A percentile compares a stretch with the other conserved stretches of the same genome.
Evolutionary conservation across 2,329 filamentous ascomycete species (phyloP).

Genomic region (Verticillium dahliae): DNA sequence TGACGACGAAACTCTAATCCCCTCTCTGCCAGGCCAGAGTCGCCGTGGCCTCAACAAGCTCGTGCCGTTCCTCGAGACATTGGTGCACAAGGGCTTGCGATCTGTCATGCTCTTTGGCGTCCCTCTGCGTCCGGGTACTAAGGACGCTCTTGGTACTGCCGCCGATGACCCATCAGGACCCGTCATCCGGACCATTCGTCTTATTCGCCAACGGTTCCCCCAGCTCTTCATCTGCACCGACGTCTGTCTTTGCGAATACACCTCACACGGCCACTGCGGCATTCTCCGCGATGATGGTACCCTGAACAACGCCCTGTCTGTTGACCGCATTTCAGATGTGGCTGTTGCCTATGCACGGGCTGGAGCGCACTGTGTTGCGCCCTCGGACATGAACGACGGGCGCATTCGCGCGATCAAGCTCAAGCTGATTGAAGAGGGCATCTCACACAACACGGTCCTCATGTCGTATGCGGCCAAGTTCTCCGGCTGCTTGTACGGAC

Average conservation of each 20-base stretch:
- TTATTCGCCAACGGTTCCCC: constrained; percentile 80
- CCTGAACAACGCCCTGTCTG: constrained; percentile 87
- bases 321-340: constrained; percentile 94
- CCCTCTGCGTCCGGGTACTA: constrained; percentile 70
- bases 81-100: constrained; percentile 82
- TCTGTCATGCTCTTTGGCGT: constrained; percentile 97
- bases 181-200: constrained; percentile 78
- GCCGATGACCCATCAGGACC: constrained; percentile 92
- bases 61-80: constrained; percentile 75
- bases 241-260: constrained; percentile 98
- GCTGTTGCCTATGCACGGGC: constrained; percentile 95
- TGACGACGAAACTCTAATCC: constrained; percentile 84
- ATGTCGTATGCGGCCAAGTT: constrained; percentile 99
- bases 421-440: constrained; percentile 90
- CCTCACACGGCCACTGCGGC: constrained; percentile 93
- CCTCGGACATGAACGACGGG: constrained; percentile 98
- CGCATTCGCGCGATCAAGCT: constrained; percentile 96
- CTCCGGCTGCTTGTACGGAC: constrained; percentile 90
- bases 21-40: constrained; percentile 84
- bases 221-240: constrained; percentile 87
- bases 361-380: constrained; percentile 92
- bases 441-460: constrained; percentile 82
- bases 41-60: constrained; percentile 84
- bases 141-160: constrained; percentile 85
- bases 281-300: constrained; percentile 89